Evolutionary conservation across 306 rosid genomes (phyloP), one percentile per base, ranked within the genome.

Genomic region (Vigna reflexopilosa): DNA sequence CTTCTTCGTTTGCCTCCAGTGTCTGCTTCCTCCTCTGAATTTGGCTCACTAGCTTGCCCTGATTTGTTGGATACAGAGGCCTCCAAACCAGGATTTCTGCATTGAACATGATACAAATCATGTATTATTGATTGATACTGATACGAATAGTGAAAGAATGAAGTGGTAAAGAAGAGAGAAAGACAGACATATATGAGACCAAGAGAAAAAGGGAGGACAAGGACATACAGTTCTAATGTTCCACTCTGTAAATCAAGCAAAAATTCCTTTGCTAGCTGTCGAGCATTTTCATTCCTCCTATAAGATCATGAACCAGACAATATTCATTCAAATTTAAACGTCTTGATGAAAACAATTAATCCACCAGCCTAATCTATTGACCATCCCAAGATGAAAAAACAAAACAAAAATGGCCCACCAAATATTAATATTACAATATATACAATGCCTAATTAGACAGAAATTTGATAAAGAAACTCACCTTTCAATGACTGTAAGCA

Each of bases 251-350:
- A 83, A 81, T 96, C 98, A 82, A 96, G 97, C 86, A 88, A 72
- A 80, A 93, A 90, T 38, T 88, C 94, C 86, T 93, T 96, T 5
- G 99, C 98, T 70, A 81, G 79, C 84, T 82, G 90, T 64, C 87
- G 91, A 74, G 98, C 97, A 84, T 75, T 87, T 80, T 91, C 99
- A 58, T 93, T 96, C 91, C 98, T 96, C 99, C 99, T 95, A 85
- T 20, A 88, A 57, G 48, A 70, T 70, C 65, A 67, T 9, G 49
- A 45, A 79, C 69, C 78, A 63, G 8, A 69, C 26, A 69, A 10
- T 42, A 65, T 17, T 66, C 34, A 14, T 56, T 45, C 73, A n/a
- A 73, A 80, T 67, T 70, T 77, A 69, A n/a, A 54, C 47, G 32
- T 24, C 30, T 22, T 13, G 50, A 58, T 54, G 9, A 54, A 70